Base-by-base conservation (phyloP, 2,329 filamentous ascomycete species). In the Hypoxylon rubiginosum region DNA sequence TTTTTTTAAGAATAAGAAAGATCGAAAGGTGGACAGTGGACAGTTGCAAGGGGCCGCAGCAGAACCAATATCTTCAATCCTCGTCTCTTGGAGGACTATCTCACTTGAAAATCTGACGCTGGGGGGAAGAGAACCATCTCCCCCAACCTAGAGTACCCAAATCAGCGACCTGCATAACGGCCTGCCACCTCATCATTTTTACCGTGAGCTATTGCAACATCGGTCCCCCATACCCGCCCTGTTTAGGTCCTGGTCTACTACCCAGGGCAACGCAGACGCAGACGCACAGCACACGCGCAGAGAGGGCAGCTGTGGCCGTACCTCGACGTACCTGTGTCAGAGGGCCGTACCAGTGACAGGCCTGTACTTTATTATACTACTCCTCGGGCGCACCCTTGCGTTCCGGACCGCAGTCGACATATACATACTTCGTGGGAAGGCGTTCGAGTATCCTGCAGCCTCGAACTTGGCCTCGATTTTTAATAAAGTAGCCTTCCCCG, bases 101-200 rank as follows among this genome's bases (percentile, higher is more conserved):
- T 69, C 54, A 69, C 67, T 68, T 64, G 59, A 56, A 45, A 65
- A 70, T 70, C 70, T 72, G 53, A 72, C 70, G 61, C 68, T 54
- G 64, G 57, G 64, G 66, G 64, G 28, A 30, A 54, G 55, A 64
- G 43, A 59, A 55, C 58, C 67, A 68, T 66, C 64, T 68, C 73
- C 71, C 72, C 73, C 71, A 75, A 75, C 69, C 72, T 67, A 72
- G 67, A 68, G 75, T 78, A 73, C 78, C 81, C 79, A 72, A 80
- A 82, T 73, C 74, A 80, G 79, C 78, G 74, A 80, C 80, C 73
- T 83, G 82, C 82, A 83, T 82, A 77, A 75, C 58, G 73, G 73
- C 74, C 78, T 82, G 81, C 80, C 81, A 83, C 79, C 78, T 82
- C 80, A 82, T 76, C 78, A 78, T 78, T 79, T 73, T 69, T 77